phyloP scores from a whole-genome alignment of 305 asterid species.

The Fraxinus greggii region DNA sequence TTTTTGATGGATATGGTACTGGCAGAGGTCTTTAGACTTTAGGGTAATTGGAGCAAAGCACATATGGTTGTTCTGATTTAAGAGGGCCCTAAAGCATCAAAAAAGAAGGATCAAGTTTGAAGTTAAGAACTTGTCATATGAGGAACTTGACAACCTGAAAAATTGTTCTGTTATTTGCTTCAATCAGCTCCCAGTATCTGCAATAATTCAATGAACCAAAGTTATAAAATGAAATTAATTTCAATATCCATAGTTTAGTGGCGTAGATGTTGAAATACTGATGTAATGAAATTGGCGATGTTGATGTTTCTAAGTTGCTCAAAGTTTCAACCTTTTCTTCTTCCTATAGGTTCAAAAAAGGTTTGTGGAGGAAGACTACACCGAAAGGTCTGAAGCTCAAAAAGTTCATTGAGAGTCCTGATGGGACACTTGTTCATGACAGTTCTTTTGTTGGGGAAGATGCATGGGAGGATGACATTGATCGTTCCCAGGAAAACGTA shows the following conservation, averaged over 20 bases:
- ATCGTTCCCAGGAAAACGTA: slow-evolving; percentile 46
- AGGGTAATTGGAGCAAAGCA: background rate
- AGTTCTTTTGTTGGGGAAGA: slow-evolving; percentile 85
- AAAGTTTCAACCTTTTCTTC: slow-evolving; percentile 8
- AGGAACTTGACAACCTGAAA: background rate
- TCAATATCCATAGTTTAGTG: slow-evolving; percentile 11
- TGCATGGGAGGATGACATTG: slow-evolving; percentile 89
- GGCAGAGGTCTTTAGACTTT: slow-evolving; percentile 1
- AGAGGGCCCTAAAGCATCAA: slow-evolving; percentile 6
- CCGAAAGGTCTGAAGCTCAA: slow-evolving; percentile 93
- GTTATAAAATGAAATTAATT: background rate
- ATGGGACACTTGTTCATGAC: slow-evolving; percentile 82
- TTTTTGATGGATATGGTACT: slow-evolving; percentile 11
- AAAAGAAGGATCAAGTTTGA: slow-evolving; percentile 12
- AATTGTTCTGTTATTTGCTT: background rate
- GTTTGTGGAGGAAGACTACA: slow-evolving; percentile 86
- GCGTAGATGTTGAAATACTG: slow-evolving; percentile 10
- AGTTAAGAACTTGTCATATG: slow-evolving; percentile 1
- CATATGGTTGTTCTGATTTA: background rate
- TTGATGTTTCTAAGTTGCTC: slow-evolving; percentile 14
- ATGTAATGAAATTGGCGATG: slow-evolving; percentile 10
- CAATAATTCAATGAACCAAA: slow-evolving; percentile 10
- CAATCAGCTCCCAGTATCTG: background rate
- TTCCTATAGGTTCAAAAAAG: slow-evolving; percentile 67
- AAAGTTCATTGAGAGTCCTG: slow-evolving; percentile 85